Evolutionary conservation across 2,329 filamentous ascomycete species (phyloP), one percentile per base, ranked within the genome.

Genomic region (Xylariaceae sp.): DNA sequence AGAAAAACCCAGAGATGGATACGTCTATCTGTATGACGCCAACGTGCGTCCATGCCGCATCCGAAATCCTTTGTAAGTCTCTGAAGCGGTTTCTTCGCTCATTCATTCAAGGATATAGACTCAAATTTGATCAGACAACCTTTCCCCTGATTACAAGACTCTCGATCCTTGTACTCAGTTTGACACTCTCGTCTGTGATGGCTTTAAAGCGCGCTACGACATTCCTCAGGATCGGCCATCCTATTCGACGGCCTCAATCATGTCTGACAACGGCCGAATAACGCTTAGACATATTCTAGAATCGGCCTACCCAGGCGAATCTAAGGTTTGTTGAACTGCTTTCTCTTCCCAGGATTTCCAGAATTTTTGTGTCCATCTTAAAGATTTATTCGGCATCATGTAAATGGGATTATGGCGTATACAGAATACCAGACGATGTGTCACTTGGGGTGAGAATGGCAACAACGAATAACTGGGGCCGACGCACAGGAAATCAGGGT

Each of bases 81-180:
- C 29, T 14, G 29, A 21, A 31, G 40, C 45, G 1, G 14, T 2
- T 8, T 1, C 11, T 39, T 53, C 24, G 1, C n/a, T n/a, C n/a
- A 16, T 24, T 23, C 17, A 14, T 19, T 37, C 16, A 11, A 19
- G 19, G 3, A 49, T 6, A 31, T 37, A 33, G 34, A 19, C 61
- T 63, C 31, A 61, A 29, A 26, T 11, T 39, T 29, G 9, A 29
- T 6, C 16, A 72, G 70, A 85, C 61, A 87, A 85, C 57, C 73
- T 89, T 12, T 82, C 85, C 14, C 82, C 85, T 6, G 76, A 86
- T 47, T 87, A 89, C 71, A 77, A 82, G 57, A 72, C 83, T 2
- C 75, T 91, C 34, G 86, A 91, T 67, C 83, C 88, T 1, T 91
- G 88, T 65, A 81, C 78, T n/a, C 74, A 90, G 66, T 91, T 91